These are phyloP conservation scores for Clarireedia monteithiana DNA, from an alignment of 2,329 filamentous ascomycete genomes.

Conservation along the genomic window DNA sequence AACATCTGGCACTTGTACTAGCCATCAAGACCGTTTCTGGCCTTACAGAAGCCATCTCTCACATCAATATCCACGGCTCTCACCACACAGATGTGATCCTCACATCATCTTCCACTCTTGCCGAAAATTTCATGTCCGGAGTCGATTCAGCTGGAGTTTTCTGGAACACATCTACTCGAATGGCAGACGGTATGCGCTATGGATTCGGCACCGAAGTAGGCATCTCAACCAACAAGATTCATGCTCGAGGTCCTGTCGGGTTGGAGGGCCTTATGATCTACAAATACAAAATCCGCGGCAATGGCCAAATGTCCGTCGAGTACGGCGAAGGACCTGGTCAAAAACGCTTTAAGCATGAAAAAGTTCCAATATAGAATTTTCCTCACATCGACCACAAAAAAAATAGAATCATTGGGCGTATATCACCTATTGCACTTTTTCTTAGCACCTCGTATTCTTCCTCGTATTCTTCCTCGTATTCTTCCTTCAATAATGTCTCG, in stretches of 20 bases:
- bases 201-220: constrained; percentile 98
- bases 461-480: neutral
- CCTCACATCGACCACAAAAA: neutral
- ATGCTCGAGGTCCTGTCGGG: constrained; percentile 86
- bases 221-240: constrained; percentile 98
- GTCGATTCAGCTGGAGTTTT: constrained; percentile 90
- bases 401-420: neutral
- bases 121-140: constrained; percentile 74
- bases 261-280: constrained; percentile 94
- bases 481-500: neutral
- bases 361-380: constrained; percentile 19
- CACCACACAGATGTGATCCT: constrained; percentile 92
- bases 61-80: constrained; percentile 89
- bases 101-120: constrained; percentile 58
- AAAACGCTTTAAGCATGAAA: constrained; percentile 52
- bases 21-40: constrained; percentile 72
- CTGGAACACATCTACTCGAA: constrained; percentile 92
- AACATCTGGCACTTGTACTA: constrained; percentile 79
- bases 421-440: neutral
- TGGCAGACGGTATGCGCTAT: constrained; percentile 94
- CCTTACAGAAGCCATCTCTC: constrained; percentile 65
- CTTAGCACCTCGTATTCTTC: neutral
- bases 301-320: constrained; percentile 71
- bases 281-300: constrained; percentile 84
- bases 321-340: constrained; percentile 61